A percentile compares a stretch with the other conserved stretches of the same genome.
Conservation (phyloP, 495 filamentous ascomycete species). For the Stereocaulon alpinum region DNA sequence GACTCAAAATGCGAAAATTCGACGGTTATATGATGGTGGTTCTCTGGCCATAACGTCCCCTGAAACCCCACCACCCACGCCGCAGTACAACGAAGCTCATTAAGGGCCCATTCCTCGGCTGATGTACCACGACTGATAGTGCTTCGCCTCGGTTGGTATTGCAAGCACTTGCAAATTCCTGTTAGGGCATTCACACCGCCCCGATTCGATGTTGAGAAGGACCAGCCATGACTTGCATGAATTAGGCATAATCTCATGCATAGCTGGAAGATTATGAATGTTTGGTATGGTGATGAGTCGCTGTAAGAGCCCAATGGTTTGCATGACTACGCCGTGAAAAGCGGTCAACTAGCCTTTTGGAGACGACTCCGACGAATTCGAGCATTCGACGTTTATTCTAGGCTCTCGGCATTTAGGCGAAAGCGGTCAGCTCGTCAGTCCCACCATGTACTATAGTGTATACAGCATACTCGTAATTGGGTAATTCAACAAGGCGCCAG, state of each 20-base stretch:
- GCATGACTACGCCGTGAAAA: background rate
- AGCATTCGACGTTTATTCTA: background rate
- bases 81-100: background rate
- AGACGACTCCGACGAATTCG: background rate
- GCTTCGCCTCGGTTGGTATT: background rate
- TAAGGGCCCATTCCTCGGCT: background rate
- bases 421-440: background rate
- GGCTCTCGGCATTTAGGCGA: background rate
- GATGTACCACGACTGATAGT: background rate
- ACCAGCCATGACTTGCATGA: conserved; percentile 4
- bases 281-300: background rate
- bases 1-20: background rate
- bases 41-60: background rate
- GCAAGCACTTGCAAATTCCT: background rate
- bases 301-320: background rate
- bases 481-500: background rate
- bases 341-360: conserved; percentile 1
- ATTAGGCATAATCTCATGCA: background rate
- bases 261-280: background rate
- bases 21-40: background rate
- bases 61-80: background rate
- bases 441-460: background rate
- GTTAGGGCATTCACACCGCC: conserved; percentile 4
- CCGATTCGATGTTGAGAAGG: background rate
- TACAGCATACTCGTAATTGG: background rate